Conservation (phyloP, 371 early-diverging fungal species). For the Mucor racemosus region DNA sequence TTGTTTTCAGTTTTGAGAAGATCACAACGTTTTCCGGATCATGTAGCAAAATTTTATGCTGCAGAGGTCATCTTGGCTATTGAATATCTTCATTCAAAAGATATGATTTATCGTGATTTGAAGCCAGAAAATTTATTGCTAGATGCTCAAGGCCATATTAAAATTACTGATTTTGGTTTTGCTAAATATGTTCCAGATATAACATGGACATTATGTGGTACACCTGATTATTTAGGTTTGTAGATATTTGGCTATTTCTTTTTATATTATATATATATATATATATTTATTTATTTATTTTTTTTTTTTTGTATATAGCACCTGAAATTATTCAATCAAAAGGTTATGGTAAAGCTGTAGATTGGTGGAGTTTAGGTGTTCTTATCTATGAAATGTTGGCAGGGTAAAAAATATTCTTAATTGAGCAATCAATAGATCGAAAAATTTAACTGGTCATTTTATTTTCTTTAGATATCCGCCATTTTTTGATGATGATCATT, state of each 20-base stretch:
- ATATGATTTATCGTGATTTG: constrained; percentile 93
- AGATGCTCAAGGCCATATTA: constrained; percentile 90
- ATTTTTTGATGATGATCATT: constrained; percentile 94
- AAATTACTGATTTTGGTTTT: constrained; percentile 99
- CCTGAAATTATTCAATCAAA: too few relatives aligned
- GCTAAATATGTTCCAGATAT: constrained; percentile 93
- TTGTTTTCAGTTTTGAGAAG: constrained; percentile 81
- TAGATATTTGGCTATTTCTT: background rate
- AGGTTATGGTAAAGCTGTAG: too few relatives aligned
- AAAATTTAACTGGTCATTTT: too few relatives aligned
- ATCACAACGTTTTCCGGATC: constrained; percentile 82
- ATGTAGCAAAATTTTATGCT: constrained; percentile 86
- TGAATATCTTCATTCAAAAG: constrained; percentile 88
- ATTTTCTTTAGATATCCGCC: constrained; percentile 65
- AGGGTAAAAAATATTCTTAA: constrained; percentile 42
- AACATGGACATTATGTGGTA: constrained; percentile 98
- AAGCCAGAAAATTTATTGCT: constrained; percentile 93
- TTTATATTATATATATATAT: too few relatives aligned
- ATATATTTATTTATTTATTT: constrained; percentile 28
- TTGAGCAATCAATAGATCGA: too few relatives aligned
- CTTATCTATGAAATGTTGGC: constrained; percentile 89
- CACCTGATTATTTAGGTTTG: constrained; percentile 92
- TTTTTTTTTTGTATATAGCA: constrained; percentile 36
- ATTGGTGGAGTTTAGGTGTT: too few relatives aligned
- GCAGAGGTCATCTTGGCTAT: constrained; percentile 78